phyloP scores from a whole-genome alignment of 2,329 filamentous ascomycete genomes.

The Clarireedia sp. region DNA sequence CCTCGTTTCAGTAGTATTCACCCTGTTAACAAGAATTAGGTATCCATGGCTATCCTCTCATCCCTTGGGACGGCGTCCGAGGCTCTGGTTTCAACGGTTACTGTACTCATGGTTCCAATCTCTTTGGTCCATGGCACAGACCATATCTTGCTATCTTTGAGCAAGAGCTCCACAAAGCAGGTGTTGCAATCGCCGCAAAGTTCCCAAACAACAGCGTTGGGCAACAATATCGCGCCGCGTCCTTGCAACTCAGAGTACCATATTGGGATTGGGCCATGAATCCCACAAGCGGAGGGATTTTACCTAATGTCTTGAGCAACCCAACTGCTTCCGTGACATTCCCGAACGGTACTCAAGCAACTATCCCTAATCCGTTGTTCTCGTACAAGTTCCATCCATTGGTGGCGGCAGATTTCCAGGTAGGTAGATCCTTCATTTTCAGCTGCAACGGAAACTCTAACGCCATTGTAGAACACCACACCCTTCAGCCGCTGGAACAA shows the following conservation, averaged over 20 bases:
- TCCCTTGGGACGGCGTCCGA: slow-evolving; percentile 28
- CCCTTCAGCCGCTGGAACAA: background rate
- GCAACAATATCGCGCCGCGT: slow-evolving; percentile 37
- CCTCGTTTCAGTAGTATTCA: background rate
- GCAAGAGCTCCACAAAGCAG: slow-evolving; percentile 36
- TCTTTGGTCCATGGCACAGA: slow-evolving; percentile 78
- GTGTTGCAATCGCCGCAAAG: slow-evolving; percentile 39
- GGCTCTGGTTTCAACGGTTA: slow-evolving; percentile 64
- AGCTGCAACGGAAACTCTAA: background rate
- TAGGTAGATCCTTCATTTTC: background rate
- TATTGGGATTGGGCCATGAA: slow-evolving; percentile 41
- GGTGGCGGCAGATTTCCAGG: background rate
- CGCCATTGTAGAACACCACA: background rate
- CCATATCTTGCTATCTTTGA: slow-evolving; percentile 62
- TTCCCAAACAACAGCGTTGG: slow-evolving; percentile 40
- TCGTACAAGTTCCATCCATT: slow-evolving; percentile 50
- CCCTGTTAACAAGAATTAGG: background rate
- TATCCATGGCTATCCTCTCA: slow-evolving; percentile 5
- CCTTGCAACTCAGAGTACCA: slow-evolving; percentile 34
- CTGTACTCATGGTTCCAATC: slow-evolving; percentile 64
- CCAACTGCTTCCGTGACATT: slow-evolving; percentile 7
- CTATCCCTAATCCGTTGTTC: slow-evolving; percentile 56
- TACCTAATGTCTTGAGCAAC: slow-evolving; percentile 23
- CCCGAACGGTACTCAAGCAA: slow-evolving; percentile 42
- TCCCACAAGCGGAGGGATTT: slow-evolving; percentile 34